These are phyloP conservation scores for Chlamydomonas reinhardtii DNA, from an alignment of 163 green algal species.

Conservation along the genomic window DNA sequence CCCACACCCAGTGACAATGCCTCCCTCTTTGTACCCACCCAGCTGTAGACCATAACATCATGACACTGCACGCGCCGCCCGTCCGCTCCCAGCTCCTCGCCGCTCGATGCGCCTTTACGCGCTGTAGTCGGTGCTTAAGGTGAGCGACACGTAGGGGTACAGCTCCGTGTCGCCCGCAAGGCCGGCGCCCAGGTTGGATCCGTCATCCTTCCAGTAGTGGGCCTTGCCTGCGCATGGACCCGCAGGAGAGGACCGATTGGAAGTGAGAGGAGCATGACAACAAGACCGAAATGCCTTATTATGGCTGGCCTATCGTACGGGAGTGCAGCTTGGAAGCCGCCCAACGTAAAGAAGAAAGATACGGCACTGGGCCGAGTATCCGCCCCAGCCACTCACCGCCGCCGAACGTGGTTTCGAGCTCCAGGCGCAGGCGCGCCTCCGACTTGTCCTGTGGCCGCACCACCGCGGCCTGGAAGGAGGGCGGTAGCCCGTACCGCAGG, in stretches of 20 bases:
- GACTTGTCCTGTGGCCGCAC: conserved; percentile 83
- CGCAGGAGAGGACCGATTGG: neutral
- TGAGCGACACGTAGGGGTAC: conserved; percentile 92
- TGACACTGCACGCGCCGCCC: too few species aligned
- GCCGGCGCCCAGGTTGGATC: conserved; percentile 58
- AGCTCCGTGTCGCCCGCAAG: conserved; percentile 70
- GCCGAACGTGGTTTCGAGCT: conserved; percentile 68
- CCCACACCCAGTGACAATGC: too few species aligned
- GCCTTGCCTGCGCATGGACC: conserved; percentile 55
- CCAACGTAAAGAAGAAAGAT: neutral
- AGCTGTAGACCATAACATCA: too few species aligned
- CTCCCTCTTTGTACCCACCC: too few species aligned
- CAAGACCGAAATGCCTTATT: too few species aligned
- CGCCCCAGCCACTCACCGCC: conserved; percentile 26
- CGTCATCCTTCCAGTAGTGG: conserved; percentile 78
- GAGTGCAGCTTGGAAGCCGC: too few species aligned
- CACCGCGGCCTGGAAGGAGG: conserved; percentile 86
- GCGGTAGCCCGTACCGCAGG: conserved; percentile 93
- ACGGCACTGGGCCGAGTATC: too few species aligned
- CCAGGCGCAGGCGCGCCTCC: conserved; percentile 72
- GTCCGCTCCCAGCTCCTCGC: too few species aligned
- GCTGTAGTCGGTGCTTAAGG: conserved; percentile 74
- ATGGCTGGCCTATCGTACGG: too few species aligned
- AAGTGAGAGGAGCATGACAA: too few species aligned
- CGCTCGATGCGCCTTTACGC: neutral